Percentiles rank a stretch among this genome's conserved stretches.
These are phyloP conservation scores for Solanum hybrid DNA, from an alignment of 305 asterid species.

Conservation along the genomic window DNA sequence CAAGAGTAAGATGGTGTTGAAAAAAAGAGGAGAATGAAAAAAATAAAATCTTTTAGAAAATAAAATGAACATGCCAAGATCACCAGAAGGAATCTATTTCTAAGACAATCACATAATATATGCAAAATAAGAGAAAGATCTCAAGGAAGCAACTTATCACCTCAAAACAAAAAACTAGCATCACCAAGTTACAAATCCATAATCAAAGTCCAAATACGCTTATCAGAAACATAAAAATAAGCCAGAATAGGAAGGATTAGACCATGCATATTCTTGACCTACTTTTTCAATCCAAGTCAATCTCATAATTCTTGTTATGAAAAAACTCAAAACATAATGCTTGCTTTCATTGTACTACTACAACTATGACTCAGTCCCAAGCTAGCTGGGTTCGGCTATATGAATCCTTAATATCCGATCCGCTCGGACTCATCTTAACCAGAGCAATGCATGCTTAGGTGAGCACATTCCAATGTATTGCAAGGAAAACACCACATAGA, in stretches of 20 bases:
- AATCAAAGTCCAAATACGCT: neutral
- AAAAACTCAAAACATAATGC: neutral
- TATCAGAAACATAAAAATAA: neutral
- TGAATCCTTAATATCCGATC: too few species aligned
- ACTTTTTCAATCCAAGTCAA: neutral
- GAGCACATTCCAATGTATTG: too few species aligned
- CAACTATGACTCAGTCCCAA: too few species aligned
- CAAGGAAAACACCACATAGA: too few species aligned
- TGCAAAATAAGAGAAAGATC: neutral
- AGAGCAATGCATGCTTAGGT: too few species aligned
- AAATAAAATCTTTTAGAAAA: neutral
- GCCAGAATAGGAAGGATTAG: neutral
- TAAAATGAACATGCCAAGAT: neutral
- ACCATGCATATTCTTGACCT: neutral
- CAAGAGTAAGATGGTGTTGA: conserved; percentile 7
- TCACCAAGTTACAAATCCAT: neutral
- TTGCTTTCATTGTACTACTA: too few species aligned
- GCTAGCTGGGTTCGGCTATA: too few species aligned
- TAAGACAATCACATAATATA: neutral
- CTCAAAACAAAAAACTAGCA: conserved; percentile 1
- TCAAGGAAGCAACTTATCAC: neutral
- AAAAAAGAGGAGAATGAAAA: neutral
- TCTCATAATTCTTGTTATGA: neutral
- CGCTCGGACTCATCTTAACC: too few species aligned
- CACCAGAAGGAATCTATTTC: neutral